Evolutionary conservation across 306 rosid species (phyloP).

Genomic region (Pueraria montana): DNA sequence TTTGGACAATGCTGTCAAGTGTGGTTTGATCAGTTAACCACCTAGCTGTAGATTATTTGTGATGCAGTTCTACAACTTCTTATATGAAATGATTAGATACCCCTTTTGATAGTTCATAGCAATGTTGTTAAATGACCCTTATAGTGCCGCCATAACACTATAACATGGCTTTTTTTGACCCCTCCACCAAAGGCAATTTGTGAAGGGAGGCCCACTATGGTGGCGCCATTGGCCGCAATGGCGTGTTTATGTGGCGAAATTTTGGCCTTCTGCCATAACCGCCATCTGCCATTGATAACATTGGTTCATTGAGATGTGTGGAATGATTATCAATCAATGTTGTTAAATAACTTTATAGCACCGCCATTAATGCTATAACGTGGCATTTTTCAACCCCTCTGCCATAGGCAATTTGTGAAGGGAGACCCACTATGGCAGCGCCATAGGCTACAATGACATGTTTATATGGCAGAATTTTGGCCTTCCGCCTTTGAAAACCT

Average conservation of each 20-base stretch:
- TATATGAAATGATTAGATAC: background rate
- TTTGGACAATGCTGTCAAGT: slow-evolving; percentile 31
- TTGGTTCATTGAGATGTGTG: background rate
- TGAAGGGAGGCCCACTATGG: background rate
- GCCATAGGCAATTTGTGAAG: no score
- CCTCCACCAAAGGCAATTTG: background rate
- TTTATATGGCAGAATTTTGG: no score
- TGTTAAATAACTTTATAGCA: no score
- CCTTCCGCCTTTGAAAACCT: no score
- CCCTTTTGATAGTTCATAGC: background rate
- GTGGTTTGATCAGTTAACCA: slow-evolving; percentile 37
- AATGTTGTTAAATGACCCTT: background rate
- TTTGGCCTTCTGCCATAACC: background rate
- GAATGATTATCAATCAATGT: background rate
- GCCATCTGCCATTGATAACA: background rate
- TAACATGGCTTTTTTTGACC: background rate
- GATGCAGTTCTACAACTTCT: slow-evolving; percentile 17
- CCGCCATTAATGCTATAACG: no score
- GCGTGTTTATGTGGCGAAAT: background rate
- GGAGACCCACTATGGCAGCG: no score
- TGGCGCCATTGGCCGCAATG: background rate
- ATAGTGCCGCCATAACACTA: background rate
- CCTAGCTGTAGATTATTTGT: slow-evolving; percentile 22
- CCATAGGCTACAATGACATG: no score
- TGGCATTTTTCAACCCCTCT: no score